Base-by-base conservation (phyloP, 495 filamentous ascomycete species). In the Penicillium chermesinum region DNA sequence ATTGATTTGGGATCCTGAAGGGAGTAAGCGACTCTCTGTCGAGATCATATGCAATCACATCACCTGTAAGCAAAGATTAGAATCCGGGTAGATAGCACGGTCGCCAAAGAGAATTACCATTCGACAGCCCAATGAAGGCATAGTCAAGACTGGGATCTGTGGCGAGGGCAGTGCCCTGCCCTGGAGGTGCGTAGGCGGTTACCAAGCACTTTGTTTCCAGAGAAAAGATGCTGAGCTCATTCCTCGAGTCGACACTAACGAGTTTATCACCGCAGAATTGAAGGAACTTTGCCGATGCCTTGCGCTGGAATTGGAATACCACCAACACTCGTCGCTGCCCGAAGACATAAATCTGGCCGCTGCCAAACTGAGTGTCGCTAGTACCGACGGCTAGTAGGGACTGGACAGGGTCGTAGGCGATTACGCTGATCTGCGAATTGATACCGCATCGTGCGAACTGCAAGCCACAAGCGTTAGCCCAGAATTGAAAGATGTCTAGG, bases 351-450 rank as follows among this genome's bases (percentile, higher is more conserved):
- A 98, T 89, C 65, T 88, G 82, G 16, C 87, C 87, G 33, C 78
- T 78, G 44, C 87, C 86, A 49, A 80, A 89, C 52, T 83, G 77
- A 30, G 86, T 86, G 66, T 87, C 86, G 62, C 80, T 83, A 39
- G 94, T 97, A 19, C 89, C 93, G 38, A 97, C 78, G n/a, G 90
- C 93, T 22, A 98, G 74, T 21, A 98, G 83, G 15, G 90, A 95
- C 63, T 97, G 93, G 17, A 94, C 75, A 4, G 93, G 91, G 51
- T 96, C 89, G 73, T 94, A 96, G 53, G 91, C 84, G 36, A 97
- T 59, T 18, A 79, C 81, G 53, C 82, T 84, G 48, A 93, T 82
- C 61, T 91, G 87, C 5, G 88, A 95, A 61, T 89, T 90, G 55
- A 97, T 78, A 43, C 93, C 93, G 61, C 85, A 94, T 58, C 88